A percentile compares a stretch with the other conserved stretches of the same genome.
phyloP scores from a whole-genome alignment of 2,329 filamentous ascomycete species.

The Clonostachys chloroleuca region DNA sequence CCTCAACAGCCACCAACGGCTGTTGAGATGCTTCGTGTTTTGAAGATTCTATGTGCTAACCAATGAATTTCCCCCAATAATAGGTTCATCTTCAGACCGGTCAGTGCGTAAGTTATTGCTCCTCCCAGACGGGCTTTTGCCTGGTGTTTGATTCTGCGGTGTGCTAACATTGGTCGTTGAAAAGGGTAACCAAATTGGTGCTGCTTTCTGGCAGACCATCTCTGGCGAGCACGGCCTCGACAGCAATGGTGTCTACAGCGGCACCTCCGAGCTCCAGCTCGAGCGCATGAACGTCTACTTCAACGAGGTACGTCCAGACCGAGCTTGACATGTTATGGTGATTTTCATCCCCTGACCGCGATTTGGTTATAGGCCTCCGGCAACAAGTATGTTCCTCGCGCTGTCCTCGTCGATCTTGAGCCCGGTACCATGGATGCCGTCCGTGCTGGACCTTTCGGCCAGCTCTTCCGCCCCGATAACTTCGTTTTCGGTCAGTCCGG shows the following conservation, averaged over 20 bases:
- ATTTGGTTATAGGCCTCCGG: conserved; percentile 66
- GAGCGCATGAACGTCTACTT: conserved; percentile 99
- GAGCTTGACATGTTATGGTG: neutral
- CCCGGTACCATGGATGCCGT: conserved; percentile 99
- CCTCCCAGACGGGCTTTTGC: neutral
- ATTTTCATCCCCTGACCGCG: conserved; percentile 1
- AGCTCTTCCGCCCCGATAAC: conserved; percentile 99
- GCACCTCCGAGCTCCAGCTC: conserved; percentile 96
- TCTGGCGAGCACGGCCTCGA: conserved; percentile 95
- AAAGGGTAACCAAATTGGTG: conserved; percentile 99
- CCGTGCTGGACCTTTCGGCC: conserved; percentile 94
- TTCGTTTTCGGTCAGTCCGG: conserved; percentile 99
- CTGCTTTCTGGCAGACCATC: conserved; percentile 96
- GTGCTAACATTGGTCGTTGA: conserved; percentile 26
- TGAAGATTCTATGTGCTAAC: conserved; percentile 43
- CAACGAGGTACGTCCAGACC: conserved; percentile 55
- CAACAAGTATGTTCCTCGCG: conserved; percentile 99
- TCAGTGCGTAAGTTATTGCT: conserved; percentile 74
- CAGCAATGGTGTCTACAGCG: conserved; percentile 97
- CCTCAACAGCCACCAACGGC: neutral
- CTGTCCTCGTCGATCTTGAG: conserved; percentile 98
- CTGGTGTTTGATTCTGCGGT: conserved; percentile 5
- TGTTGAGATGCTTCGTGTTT: neutral
- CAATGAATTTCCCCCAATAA: conserved; percentile 38
- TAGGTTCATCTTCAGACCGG: conserved; percentile 99